A percentile compares a stretch with the other conserved stretches of the same genome.
Evolutionary conservation across 129 eudicot genomes (phyloP).

Genomic region (Flaveria brownii): DNA sequence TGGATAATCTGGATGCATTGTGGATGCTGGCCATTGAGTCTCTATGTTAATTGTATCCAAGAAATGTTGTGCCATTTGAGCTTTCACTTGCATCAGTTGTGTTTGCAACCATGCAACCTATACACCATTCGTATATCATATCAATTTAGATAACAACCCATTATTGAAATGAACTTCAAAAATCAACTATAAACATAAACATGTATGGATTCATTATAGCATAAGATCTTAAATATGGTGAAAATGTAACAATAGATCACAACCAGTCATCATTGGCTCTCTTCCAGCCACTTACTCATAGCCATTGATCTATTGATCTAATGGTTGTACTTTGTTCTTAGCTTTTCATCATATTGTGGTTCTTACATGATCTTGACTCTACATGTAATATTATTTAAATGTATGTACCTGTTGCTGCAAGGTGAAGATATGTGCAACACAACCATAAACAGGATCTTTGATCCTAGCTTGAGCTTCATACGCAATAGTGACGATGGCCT

Average conservation of each 20-base stretch:
- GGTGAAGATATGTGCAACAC: slow-evolving; percentile 93
- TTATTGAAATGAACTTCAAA: neutral
- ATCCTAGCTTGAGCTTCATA: slow-evolving; percentile 98
- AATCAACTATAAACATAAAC: neutral
- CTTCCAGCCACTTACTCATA: neutral
- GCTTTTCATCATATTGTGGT: no score
- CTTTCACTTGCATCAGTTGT: slow-evolving; percentile 80
- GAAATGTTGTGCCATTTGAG: slow-evolving; percentile 64
- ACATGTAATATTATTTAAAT: no score
- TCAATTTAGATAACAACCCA: neutral
- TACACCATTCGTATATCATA: neutral
- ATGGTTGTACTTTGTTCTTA: no score
- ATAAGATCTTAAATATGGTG: neutral
- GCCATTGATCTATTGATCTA: no score
- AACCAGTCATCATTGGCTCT: neutral
- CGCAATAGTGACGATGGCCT: slow-evolving; percentile 95
- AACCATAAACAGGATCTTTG: slow-evolving; percentile 94
- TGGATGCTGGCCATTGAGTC: slow-evolving; percentile 49
- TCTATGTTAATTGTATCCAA: slow-evolving; percentile 49
- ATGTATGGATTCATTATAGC: neutral
- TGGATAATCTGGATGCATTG: slow-evolving; percentile 28
- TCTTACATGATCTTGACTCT: no score
- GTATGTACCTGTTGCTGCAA: slow-evolving; percentile 79
- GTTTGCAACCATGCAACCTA: slow-evolving; percentile 92
- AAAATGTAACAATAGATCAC: neutral